A percentile compares a stretch with the other conserved stretches of the same genome.
These are phyloP conservation scores for Serendipita sp. DNA, from an alignment of 1,284 basidiomycete species.

Conservation along the genomic window DNA sequence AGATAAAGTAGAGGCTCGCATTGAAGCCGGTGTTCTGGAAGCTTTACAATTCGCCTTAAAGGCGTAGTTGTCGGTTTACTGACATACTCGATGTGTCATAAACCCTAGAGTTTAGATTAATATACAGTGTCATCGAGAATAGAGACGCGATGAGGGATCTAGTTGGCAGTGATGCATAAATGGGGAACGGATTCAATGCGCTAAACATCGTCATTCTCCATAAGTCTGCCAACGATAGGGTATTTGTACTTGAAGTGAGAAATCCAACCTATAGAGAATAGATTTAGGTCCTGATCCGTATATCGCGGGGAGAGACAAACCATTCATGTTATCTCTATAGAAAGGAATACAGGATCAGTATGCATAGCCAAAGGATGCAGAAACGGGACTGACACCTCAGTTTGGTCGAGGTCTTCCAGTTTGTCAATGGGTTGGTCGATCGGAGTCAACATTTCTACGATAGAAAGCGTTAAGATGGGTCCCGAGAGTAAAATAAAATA, in stretches of 20 bases:
- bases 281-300: background rate
- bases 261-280: conserved; percentile 51
- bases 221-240: conserved; percentile 68
- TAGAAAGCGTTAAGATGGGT: background rate
- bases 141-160: background rate
- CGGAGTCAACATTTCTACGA: conserved; percentile 75
- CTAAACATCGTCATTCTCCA: conserved; percentile 40
- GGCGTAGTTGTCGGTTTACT: background rate
- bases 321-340: conserved; percentile 76
- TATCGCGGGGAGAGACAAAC: conserved; percentile 23
- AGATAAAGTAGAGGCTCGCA: conserved; percentile 86
- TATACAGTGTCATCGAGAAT: background rate
- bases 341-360: conserved; percentile 10
- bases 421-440: conserved; percentile 77
- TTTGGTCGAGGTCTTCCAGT: conserved; percentile 57
- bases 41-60: conserved; percentile 74
- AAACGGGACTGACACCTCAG: conserved; percentile 66
- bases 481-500: too few species aligned
- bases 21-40: conserved; percentile 95
- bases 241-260: conserved; percentile 84
- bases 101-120: background rate
- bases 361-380: background rate
- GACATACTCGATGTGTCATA: too few species aligned
- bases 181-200: background rate
- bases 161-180: background rate